A percentile compares a stretch with the other conserved stretches of the same genome.
Evolutionary conservation across 2,329 filamentous ascomycete species (phyloP).

Genomic region (Fusarium tupiense): DNA sequence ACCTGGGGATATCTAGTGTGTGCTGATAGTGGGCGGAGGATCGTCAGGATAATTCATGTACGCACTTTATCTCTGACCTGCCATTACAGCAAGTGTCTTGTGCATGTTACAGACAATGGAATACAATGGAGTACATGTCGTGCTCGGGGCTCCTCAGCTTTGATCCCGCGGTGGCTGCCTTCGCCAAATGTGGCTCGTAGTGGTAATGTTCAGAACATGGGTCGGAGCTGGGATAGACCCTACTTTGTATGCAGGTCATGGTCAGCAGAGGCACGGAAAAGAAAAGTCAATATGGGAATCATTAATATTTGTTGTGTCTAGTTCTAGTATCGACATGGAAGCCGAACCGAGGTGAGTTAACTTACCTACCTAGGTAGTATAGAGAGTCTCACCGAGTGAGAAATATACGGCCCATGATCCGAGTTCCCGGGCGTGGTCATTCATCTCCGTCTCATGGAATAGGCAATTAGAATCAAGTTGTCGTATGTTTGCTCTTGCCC

Average conservation of each 20-base stretch:
- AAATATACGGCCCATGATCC: conserved; percentile 15
- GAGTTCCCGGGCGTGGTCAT: conserved; percentile 1
- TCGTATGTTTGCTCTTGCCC: conserved; percentile 25
- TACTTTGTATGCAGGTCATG: conserved; percentile 32
- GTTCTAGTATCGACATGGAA: conserved; percentile 19
- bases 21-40: background rate
- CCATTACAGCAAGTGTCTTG: conserved; percentile 5
- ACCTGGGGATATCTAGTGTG: background rate
- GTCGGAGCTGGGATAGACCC: conserved; percentile 6
- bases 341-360: conserved; percentile 8
- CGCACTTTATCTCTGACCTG: conserved; percentile 18
- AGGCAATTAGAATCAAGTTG: background rate
- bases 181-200: conserved; percentile 7
- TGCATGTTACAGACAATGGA: background rate
- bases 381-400: conserved; percentile 1
- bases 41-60: background rate
- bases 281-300: conserved; percentile 6
- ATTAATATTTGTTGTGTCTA: background rate
- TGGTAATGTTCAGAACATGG: conserved; percentile 15
- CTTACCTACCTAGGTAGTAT: background rate
- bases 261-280: conserved; percentile 38
- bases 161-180: conserved; percentile 32
- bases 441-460: background rate
- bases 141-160: conserved; percentile 35
- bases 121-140: conserved; percentile 13